Percentiles rank a stretch among this genome's conserved stretches.
Evolutionary conservation across 306 rosid species (phyloP).

Genomic region (Rubus parviflorus): DNA sequence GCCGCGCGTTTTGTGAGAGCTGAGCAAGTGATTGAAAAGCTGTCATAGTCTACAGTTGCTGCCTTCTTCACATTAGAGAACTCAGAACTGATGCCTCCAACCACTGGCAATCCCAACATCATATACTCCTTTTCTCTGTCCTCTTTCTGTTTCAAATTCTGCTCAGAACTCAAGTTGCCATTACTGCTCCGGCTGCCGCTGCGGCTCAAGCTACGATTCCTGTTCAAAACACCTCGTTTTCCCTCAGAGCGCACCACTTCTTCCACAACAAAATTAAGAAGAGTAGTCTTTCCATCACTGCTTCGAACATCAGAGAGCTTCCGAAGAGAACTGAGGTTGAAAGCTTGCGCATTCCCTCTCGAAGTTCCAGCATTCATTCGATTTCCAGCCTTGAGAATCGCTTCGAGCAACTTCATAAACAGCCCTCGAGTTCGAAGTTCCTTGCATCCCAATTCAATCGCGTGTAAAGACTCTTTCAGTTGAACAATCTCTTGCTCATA

Average conservation of each 20-base stretch:
- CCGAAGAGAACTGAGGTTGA: conserved; percentile 72
- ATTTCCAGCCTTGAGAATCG: conserved; percentile 91
- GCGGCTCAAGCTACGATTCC: conserved; percentile 51
- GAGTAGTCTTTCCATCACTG: conserved; percentile 79
- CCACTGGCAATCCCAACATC: conserved; percentile 73
- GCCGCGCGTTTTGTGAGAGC: conserved; percentile 41
- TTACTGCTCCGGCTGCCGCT: conserved; percentile 37
- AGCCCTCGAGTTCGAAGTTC: conserved; percentile 78
- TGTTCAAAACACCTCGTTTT: conserved; percentile 63
- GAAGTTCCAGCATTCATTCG: conserved; percentile 94
- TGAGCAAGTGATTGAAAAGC: conserved; percentile 44
- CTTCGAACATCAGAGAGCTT: conserved; percentile 91
- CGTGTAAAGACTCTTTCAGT: conserved; percentile 57
- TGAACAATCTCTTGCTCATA: conserved; percentile 54
- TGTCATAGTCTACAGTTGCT: conserved; percentile 56
- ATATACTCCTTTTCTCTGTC: conserved; percentile 66
- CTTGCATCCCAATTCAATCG: conserved; percentile 72
- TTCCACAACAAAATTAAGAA: conserved; percentile 91
- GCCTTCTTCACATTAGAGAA: conserved; percentile 80
- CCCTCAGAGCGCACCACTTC: conserved; percentile 95
- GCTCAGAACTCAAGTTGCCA: conserved; percentile 22
- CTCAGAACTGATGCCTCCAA: conserved; percentile 90
- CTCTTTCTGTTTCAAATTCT: conserved; percentile 39
- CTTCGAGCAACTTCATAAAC: conserved; percentile 86
- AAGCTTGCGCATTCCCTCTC: conserved; percentile 94